Conservation (phyloP, 495 filamentous ascomycete species). For the Aspergillus steynii region DNA sequence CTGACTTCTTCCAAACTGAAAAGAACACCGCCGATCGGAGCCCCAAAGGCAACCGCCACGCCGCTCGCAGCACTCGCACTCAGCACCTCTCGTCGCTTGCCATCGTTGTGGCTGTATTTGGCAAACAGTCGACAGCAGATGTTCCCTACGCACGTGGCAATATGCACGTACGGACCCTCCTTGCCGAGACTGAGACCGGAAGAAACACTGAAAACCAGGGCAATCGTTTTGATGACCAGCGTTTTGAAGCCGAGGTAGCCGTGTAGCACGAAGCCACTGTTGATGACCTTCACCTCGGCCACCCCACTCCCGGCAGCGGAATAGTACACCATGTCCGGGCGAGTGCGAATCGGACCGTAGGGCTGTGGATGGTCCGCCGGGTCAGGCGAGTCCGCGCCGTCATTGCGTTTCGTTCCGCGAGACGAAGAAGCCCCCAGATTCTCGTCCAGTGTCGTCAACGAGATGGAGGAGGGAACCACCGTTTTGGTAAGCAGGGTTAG, state of each 20-base stretch:
- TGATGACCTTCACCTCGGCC: slow-evolving; percentile 94
- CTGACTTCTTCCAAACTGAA: slow-evolving; percentile 94
- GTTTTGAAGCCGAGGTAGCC: slow-evolving; percentile 92
- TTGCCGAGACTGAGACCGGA: slow-evolving; percentile 94
- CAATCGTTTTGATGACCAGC: slow-evolving; percentile 80
- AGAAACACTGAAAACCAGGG: slow-evolving; percentile 82
- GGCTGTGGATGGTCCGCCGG: slow-evolving; percentile 31
- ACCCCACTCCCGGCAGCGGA: slow-evolving; percentile 96
- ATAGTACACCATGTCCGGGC: slow-evolving; percentile 85
- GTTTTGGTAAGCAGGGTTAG: slow-evolving; percentile 88
- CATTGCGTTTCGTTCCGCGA: slow-evolving; percentile 43
- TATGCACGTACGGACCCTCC: slow-evolving; percentile 97
- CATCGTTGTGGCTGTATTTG: slow-evolving; percentile 95
- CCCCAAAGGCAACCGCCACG: slow-evolving; percentile 93
- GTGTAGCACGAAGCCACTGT: slow-evolving; percentile 96
- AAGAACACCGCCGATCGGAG: slow-evolving; percentile 88
- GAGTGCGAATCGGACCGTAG: slow-evolving; percentile 29
- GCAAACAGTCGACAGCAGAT: slow-evolving; percentile 88
- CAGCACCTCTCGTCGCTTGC: slow-evolving; percentile 84
- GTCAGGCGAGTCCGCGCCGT: slow-evolving; percentile 40
- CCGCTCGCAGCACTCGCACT: slow-evolving; percentile 91
- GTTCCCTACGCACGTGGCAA: slow-evolving; percentile 93
- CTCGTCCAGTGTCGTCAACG: slow-evolving; percentile 85
- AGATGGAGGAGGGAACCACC: slow-evolving; percentile 83
- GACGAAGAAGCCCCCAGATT: slow-evolving; percentile 55